These are phyloP conservation scores for Hibiscus mutabilis DNA, from an alignment of 345 rosid species.

Conservation along the genomic window DNA sequence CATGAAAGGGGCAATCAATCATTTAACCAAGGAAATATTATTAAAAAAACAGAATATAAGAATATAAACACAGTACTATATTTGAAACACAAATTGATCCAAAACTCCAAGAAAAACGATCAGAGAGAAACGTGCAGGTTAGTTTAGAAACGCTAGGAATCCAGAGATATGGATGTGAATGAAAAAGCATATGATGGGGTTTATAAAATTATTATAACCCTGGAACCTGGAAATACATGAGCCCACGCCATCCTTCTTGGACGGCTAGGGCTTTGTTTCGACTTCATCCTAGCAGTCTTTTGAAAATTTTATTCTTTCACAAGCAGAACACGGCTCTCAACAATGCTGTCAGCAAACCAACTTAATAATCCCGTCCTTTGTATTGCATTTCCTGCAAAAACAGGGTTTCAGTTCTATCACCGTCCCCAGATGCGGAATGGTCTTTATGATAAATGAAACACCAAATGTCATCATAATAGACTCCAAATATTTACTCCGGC, in stretches of 20 bases:
- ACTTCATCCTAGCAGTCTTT: not conserved
- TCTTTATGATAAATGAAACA: not conserved
- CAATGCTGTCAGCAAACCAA: slow-evolving; percentile 20
- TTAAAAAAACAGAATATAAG: not conserved
- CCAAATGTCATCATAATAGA: not conserved
- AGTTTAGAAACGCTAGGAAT: not conserved
- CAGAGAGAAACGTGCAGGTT: not conserved
- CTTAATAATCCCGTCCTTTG: slow-evolving; percentile 54
- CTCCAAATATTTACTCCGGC: too few relatives aligned
- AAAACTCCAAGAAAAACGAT: not conserved
- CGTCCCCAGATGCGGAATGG: not conserved
- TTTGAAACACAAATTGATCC: not conserved
- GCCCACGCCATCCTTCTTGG: not conserved
- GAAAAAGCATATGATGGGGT: slow-evolving; percentile 1
- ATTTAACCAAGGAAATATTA: not conserved
- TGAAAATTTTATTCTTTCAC: slow-evolving; percentile 18
- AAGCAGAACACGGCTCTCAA: slow-evolving; percentile 13
- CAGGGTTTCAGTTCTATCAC: not conserved
- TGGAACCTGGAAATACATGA: not conserved
- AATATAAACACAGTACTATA: not conserved
- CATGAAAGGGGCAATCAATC: too few relatives aligned
- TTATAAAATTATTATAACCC: slow-evolving; percentile 1
- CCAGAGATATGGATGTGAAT: not conserved
- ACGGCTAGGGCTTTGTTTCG: not conserved
- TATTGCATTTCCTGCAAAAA: slow-evolving; percentile 56